A percentile compares a stretch with the other conserved stretches of the same genome.
Evolutionary conservation across 2,329 filamentous ascomycete genomes (phyloP).

Genomic region (Xylariaceae sp.): DNA sequence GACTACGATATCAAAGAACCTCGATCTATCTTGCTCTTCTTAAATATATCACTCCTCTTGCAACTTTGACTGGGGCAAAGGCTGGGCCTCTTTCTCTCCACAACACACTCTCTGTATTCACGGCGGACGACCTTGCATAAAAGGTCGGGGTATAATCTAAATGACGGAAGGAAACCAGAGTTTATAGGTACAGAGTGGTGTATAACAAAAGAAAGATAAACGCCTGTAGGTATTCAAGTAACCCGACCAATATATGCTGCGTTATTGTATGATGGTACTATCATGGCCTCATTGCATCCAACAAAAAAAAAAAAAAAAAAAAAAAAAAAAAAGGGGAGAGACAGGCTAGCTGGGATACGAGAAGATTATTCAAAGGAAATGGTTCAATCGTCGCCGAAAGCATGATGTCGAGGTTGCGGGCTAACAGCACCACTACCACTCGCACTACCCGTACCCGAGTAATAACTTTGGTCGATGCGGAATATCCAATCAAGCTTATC

Average conservation of each 20-base stretch:
- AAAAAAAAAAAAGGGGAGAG: slow-evolving; percentile 5
- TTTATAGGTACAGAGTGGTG: slow-evolving; percentile 8
- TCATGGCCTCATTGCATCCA: slow-evolving; percentile 26
- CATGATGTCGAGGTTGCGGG: slow-evolving; percentile 39
- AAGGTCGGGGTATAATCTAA: slow-evolving; percentile 27
- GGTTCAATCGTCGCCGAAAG: slow-evolving; percentile 29
- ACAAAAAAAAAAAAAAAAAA: no score
- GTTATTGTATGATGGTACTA: slow-evolving; percentile 19
- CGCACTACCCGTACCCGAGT: slow-evolving; percentile 53
- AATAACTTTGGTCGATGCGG: slow-evolving; percentile 83
- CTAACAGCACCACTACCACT: slow-evolving; percentile 48
- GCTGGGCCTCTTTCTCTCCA: neutral
- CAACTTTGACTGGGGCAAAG: neutral
- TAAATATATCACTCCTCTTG: neutral
- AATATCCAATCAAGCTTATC: slow-evolving; percentile 98
- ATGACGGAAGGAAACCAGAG: slow-evolving; percentile 8
- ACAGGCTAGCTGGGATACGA: slow-evolving; percentile 1
- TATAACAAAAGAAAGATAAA: slow-evolving; percentile 12
- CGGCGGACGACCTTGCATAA: neutral
- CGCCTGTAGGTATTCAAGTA: slow-evolving; percentile 5
- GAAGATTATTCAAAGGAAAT: neutral
- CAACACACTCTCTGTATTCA: slow-evolving; percentile 11
- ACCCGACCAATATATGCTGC: slow-evolving; percentile 19
- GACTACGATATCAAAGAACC: neutral
- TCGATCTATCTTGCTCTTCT: slow-evolving; percentile 1